Conservation (phyloP, 129 eudicot genomes). For the Saposhnikovia divaricata region DNA sequence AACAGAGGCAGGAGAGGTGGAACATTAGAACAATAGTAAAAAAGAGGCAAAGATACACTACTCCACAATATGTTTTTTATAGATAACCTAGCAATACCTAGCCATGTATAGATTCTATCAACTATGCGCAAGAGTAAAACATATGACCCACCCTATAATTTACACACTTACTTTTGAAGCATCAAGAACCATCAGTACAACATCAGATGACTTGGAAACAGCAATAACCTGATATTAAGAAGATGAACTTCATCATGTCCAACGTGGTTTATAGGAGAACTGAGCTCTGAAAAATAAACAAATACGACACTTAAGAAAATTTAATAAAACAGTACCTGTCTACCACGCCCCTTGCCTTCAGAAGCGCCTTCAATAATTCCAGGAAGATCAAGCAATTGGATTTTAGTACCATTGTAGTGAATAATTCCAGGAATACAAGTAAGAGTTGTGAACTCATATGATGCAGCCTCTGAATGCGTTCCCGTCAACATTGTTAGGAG, state of each 20-base stretch:
- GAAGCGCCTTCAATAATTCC: slow-evolving; percentile 99
- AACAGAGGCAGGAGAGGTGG: neutral
- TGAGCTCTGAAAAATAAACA: neutral
- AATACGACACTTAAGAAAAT: neutral
- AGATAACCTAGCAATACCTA: neutral
- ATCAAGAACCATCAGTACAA: slow-evolving; percentile 55
- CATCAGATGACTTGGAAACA: slow-evolving; percentile 94
- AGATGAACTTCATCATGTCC: slow-evolving; percentile 20
- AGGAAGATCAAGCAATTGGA: slow-evolving; percentile 98
- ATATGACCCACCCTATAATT: neutral
- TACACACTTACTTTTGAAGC: slow-evolving; percentile 54
- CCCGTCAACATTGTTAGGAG: slow-evolving; percentile 92
- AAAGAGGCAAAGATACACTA: neutral
- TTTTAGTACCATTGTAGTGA: slow-evolving; percentile 92
- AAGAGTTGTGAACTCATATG: slow-evolving; percentile 95
- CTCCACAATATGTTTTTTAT: neutral
- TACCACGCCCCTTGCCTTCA: slow-evolving; percentile 99
- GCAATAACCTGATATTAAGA: slow-evolving; percentile 77
- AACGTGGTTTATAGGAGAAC: neutral
- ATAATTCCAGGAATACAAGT: slow-evolving; percentile 98
- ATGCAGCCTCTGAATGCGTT: slow-evolving; percentile 98
- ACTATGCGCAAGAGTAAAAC: neutral
- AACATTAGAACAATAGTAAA: neutral
- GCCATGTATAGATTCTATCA: neutral
- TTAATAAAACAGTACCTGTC: slow-evolving; percentile 44